Base-by-base conservation (phyloP, 2,329 filamentous ascomycete species). In the Pseudogymnoascus sp. region DNA sequence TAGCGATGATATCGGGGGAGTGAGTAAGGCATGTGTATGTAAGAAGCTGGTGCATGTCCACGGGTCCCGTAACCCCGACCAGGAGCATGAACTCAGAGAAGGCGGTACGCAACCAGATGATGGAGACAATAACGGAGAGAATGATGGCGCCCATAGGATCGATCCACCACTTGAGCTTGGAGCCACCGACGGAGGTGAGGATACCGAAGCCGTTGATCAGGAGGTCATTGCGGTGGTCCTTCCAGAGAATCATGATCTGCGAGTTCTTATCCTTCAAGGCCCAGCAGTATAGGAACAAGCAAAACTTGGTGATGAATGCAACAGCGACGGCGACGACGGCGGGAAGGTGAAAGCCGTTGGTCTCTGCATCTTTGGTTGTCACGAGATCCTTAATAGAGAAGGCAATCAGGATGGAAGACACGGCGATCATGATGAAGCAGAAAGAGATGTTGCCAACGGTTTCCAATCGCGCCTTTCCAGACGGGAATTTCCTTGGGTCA, bases 21-120 rank as follows among this genome's bases (percentile, higher is more conserved):
- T 97, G 95, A 7, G 93, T 97, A 79, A 97, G 87, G 80, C 90
- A 92, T 68, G 96, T 90, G 76, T 99, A 99, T 0, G 95, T 97
- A 72, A 97, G 96, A 68, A 96, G 87, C 76, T 96, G 93, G 75
- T 96, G 87, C 73, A 87, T 93, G 70, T 91, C 85, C 7, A 91
- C 90, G 61, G 91, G 88, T 1, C 93, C 93, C 0, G 89, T 89
- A 2, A 96, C 90, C 58, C 95, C 95, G 58, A 99, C 92, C 5
- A 99, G 82, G 35, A 97, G 82, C 73, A 96, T 81, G 75, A 97
- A 97, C 77, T 99, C 93, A 63, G 83, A 82, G 70, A 92, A 96
- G 0, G 93, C 91, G 0, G 93, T 96, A 65, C 85, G 82, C 38
- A 91, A 79, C 95, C 95, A 99, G 65, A 96, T 82, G 60, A 76